phyloP scores from a whole-genome alignment of 2,329 filamentous ascomycete genomes.

The Colletotrichum brevisporum region DNA sequence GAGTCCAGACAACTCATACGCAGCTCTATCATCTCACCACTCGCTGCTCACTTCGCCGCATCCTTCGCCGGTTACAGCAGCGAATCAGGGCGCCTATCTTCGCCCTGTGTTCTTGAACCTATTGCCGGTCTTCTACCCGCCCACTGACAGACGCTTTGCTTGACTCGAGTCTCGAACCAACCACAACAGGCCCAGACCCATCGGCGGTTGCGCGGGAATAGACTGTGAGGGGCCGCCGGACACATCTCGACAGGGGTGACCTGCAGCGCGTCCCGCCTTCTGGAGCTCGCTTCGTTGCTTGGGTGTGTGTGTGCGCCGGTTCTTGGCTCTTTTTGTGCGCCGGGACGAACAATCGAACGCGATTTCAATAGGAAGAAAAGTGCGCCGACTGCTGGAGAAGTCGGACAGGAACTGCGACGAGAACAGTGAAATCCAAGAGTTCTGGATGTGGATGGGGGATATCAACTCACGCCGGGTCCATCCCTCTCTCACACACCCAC shows the following conservation, averaged over 20 bases:
- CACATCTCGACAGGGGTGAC: conserved; percentile 11
- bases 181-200: neutral
- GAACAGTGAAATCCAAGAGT: too few relatives aligned
- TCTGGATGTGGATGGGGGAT: neutral
- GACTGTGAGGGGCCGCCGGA: conserved; percentile 31
- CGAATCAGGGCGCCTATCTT: neutral
- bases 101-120: neutral
- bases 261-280: conserved; percentile 31
- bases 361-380: neutral
- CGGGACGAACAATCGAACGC: conserved; percentile 3
- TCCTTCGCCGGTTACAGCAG: neutral
- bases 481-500: neutral
- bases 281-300: neutral
- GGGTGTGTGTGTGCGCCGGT: neutral
- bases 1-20: neutral
- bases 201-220: conserved; percentile 35
- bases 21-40: too few relatives aligned
- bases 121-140: too few relatives aligned
- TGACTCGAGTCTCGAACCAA: too few relatives aligned
- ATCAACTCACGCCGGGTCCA: conserved; percentile 18
- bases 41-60: neutral
- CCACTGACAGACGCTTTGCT: too few relatives aligned
- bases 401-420: too few relatives aligned
- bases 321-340: conserved; percentile 7
- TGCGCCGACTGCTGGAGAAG: too few relatives aligned